Evolutionary conservation across 2,329 filamentous ascomycete species (phyloP), one percentile per base, ranked within the genome.

Genomic region (Cladosporium colombiae): DNA sequence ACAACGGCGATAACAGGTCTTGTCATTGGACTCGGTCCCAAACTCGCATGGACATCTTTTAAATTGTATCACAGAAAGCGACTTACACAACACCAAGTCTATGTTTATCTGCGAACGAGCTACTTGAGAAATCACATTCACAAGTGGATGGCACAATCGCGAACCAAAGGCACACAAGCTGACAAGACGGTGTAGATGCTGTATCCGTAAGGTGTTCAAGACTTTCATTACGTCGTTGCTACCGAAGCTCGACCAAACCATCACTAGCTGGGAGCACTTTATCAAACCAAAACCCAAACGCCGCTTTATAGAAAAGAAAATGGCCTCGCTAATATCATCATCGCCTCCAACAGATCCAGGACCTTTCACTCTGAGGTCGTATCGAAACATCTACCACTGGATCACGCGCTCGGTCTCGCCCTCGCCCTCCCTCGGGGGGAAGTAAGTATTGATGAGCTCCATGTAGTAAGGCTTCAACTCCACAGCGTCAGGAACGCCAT

Each of bases 391-490:
- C 49, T 75, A 92, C 90, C 90, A 92, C 79, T 82, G 85, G 72
- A 93, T 81, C 62, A 89, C 82, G 81, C 85, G 87, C 70, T 72
- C 73, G 11, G 70, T 70, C 72, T 76, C 72, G 35, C 73, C 73
- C 72, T 76, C 72, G 35, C 73, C 73, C 67, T 73, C 72, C 16
- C 69, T 40, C 13, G 74, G 74, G 27, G 79, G 85, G 70, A 76
- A 76, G 68, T 71, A 92, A 78, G 91, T 89, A 69, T 92, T 85
- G 69, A 93, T 91, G 62, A 92, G 82, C 66, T 89, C 89, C 69
- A 90, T 74, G 75, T 92, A 92, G 78, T 92, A 92, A 72, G 86
- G 84, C 84, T 94, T 96, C 66, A 96, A 81, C 73, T 91, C 87
- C 74, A 92, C 89, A 0, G 89, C 86, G 65, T 86, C 88, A 1